phyloP scores from a whole-genome alignment of 306 rosid species.

The Argentina anserina region DNA sequence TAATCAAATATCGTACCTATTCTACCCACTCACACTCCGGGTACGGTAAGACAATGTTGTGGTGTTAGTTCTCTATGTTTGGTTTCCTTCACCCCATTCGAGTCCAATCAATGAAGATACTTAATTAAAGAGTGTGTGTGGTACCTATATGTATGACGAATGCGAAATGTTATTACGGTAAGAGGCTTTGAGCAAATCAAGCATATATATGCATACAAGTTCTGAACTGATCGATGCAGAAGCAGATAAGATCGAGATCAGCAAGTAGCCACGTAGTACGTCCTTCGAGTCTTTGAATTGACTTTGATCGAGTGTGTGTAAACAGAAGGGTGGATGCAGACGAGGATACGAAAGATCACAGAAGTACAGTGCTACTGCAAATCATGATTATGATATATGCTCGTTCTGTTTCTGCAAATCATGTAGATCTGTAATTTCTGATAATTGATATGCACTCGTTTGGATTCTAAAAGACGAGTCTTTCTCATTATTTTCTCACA shows the following conservation, averaged over 20 bases:
- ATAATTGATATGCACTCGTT: background rate
- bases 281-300: background rate
- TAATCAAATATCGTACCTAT: too few species aligned
- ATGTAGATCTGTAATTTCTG: background rate
- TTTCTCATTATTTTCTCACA: background rate
- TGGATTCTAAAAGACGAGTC: background rate
- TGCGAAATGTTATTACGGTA: background rate
- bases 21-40: too few species aligned
- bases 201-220: background rate
- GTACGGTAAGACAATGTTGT: too few species aligned
- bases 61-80: too few species aligned
- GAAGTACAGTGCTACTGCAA: background rate
- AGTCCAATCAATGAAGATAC: background rate
- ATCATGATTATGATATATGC: background rate
- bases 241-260: background rate
- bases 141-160: background rate
- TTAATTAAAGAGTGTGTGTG: too few species aligned
- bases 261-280: background rate
- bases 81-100: background rate
- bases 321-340: constrained; percentile 5
- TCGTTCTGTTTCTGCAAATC: background rate
- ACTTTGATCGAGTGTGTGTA: background rate
- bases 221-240: background rate
- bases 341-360: background rate
- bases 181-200: too few species aligned